Base-by-base conservation (phyloP, 176 grass and related monocot genomes). In the Avena atlantica region DNA sequence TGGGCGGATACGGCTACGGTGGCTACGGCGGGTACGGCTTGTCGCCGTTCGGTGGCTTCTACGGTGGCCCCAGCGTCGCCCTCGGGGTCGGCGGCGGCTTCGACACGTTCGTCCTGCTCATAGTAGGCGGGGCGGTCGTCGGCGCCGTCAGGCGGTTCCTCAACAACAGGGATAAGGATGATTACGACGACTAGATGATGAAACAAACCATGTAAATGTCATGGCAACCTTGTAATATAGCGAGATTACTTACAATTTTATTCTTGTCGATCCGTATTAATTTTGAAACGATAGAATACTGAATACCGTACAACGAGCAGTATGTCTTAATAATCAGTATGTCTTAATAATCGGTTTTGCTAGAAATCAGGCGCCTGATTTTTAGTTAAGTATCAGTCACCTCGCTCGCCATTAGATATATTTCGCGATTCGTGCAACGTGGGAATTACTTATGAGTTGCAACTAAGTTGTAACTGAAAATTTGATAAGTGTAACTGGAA, bases 11-110 rank as follows among this genome's bases (percentile, higher is more conserved):
- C 31, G 94, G 97, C 0, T 98, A 98, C 66, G 95, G 95, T 9
- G 87, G 81, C 62, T 97, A 87, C 14, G 91, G 90, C 20, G 93
- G 92, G 21, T 96, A 59, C 45, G 94, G 93, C 2, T 95, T 60
- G 91, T 98, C 96, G 12, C 96, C 96, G 29, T 95, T 98, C 92
- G 17, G 55, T 10, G 89, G 87, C 53, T 99, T 92, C 94, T 99
- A 94, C 48, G 87, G 82, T 0, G 94, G 97, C 25, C 97, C 97
- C 15, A 91, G 92, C 76, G 85, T 90, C 40, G 94, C 90, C 4
- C 66, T 99, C 17, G 94, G 94, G 27, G 79, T 94, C 34, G 97
- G 94, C 73, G 94, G 97, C 6, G 97, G 94, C 23, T 92, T 98
- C 24, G 97, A 98, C 55, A 62, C 90, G 51, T 86, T 98, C 29